These are phyloP conservation scores for Chrysoporthe deuterocubensis DNA, from an alignment of 2,329 filamentous ascomycete species.

Conservation along the genomic window DNA sequence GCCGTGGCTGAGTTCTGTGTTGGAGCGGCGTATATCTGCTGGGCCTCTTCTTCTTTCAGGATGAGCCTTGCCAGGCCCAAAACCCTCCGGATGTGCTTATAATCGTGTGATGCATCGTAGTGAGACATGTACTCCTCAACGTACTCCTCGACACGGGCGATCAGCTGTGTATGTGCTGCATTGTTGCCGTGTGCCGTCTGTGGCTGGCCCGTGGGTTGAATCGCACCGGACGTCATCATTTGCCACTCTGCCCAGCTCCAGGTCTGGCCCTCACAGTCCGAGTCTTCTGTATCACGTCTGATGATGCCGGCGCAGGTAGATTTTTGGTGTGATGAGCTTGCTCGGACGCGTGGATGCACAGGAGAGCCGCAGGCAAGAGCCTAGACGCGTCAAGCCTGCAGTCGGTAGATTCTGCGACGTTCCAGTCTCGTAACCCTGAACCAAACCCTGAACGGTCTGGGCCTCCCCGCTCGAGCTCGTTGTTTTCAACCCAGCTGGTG, in stretches of 20 bases:
- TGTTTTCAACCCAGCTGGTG: background rate
- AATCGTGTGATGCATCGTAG: conserved; percentile 89
- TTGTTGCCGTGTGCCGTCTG: background rate
- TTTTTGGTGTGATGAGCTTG: background rate
- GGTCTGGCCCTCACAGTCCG: background rate
- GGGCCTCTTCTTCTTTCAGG: conserved; percentile 51
- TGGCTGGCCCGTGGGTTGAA: background rate
- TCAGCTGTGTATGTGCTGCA: conserved; percentile 40
- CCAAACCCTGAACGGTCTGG: background rate
- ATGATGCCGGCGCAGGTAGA: background rate
- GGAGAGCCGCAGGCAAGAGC: background rate
- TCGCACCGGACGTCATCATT: background rate
- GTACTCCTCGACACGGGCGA: conserved; percentile 61
- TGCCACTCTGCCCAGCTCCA: background rate
- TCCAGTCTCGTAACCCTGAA: background rate
- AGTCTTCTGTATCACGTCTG: background rate
- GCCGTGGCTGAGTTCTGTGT: conserved; percentile 17
- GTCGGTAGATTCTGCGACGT: background rate
- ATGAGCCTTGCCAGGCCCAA: conserved; percentile 70
- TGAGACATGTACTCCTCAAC: conserved; percentile 74
- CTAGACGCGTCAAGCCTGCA: background rate
- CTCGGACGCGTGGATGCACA: background rate
- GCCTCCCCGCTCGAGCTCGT: background rate
- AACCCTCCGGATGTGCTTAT: conserved; percentile 80
- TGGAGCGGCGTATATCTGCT: conserved; percentile 30